Evolutionary conservation across 495 filamentous ascomycete genomes (phyloP), one percentile per base, ranked within the genome.

Genomic region (Aspergillus conjunctus): DNA sequence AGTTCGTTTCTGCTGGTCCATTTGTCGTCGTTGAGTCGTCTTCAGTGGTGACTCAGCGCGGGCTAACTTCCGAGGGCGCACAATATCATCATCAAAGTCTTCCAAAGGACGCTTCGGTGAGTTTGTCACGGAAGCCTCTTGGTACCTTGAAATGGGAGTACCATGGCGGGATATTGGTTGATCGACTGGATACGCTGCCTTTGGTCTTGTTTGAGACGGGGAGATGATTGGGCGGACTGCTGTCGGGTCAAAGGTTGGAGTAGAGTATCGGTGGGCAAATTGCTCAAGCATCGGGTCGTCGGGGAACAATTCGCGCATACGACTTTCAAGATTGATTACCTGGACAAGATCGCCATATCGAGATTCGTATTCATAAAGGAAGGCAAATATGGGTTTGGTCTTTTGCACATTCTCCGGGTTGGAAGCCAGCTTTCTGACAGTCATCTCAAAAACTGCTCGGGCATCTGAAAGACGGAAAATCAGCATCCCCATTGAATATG

Each of bases 361-460:
- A n/a, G 91, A 89, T 74, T 98, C 93, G 69, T 96, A 97, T 56
- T 91, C 87, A 71, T 98, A 92, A 66, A 98, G 93, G 73, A 89
- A 97, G 1, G 85, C 78, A 59, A 93, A 96, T 1, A 98, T 84
- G 4, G 87, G 85, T 67, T 95, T 95, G 6, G 91, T 81, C 63
- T 92, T 96, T 58, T 83, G 79, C 0, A 87, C 76, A 34, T 81
- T 81, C 62, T 93, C 88, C 0, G 87, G 83, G 59, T 90, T 93
- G 31, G 85, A 79, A 20, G 88, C 85, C 48, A 96, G 79, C 53
- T 87, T 87, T 66, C 86, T 87, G 53, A 97, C 90, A 2, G 91
- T 90, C 34, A 91, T 97, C 67, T 97, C 93, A 72, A 98, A 98
- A 18, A 96, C 89, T 4, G 91, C 92, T 60, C 94, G 82, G 49